phyloP scores from a whole-genome alignment of 73 alveolate genomes.

The Breviolum minutum region DNA sequence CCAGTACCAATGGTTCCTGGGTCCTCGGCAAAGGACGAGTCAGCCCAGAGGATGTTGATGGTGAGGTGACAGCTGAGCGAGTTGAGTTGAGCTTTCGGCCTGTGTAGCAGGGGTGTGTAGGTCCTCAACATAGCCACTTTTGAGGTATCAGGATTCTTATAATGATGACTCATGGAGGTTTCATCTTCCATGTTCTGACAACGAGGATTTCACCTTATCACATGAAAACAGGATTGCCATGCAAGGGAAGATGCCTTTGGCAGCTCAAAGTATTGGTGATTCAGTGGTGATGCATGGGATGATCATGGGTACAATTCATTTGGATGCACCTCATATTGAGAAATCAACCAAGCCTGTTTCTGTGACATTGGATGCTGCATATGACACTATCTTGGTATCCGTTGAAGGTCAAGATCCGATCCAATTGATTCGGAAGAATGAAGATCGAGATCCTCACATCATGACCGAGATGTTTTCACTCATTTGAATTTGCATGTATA shows the following conservation, averaged over 20 bases:
- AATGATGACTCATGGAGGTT: not conserved
- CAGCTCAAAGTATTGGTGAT: not conserved
- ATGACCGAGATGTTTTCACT: not conserved
- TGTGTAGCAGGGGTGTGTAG: no score
- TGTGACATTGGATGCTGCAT: not conserved
- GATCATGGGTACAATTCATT: not conserved
- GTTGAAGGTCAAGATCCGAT: not conserved
- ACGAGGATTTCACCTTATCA: not conserved
- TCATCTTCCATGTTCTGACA: not conserved
- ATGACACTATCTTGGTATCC: not conserved
- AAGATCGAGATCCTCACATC: slow-evolving; percentile 18
- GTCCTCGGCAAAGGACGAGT: slow-evolving; percentile 61
- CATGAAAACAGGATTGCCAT: not conserved
- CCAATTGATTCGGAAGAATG: not conserved
- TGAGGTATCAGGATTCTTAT: no score
- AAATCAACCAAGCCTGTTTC: not conserved
- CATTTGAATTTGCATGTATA: not conserved
- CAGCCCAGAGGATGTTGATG: slow-evolving; percentile 39
- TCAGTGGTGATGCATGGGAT: not conserved
- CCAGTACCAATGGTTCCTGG: slow-evolving; percentile 90
- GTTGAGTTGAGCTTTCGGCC: not conserved
- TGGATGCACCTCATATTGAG: not conserved
- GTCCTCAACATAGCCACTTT: no score
- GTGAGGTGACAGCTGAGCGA: slow-evolving; percentile 5
- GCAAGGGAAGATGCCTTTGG: not conserved